phyloP scores from a whole-genome alignment of 23 red algal genomes.

The Gracilaria gracilis region DNA sequence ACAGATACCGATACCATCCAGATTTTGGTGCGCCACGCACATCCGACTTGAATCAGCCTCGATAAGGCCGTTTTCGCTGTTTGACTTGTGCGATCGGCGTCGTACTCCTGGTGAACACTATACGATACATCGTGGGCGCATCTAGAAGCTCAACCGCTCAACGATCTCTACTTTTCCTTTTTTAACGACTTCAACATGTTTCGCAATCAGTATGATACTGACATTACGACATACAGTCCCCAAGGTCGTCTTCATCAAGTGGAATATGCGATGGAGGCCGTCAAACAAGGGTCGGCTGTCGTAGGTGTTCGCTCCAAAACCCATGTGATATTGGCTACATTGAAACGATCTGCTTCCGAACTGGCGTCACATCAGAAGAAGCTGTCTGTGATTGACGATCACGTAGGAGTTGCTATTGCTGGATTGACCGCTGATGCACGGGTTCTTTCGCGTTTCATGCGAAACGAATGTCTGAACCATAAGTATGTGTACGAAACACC shows the following conservation, averaged over 20 bases:
- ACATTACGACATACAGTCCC: conserved; percentile 96
- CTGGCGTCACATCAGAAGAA: conserved; percentile 96
- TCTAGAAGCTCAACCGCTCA: not conserved
- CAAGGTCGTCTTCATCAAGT: conserved; percentile 97
- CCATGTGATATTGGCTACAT: conserved; percentile 92
- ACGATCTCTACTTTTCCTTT: not conserved
- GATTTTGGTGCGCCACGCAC: not conserved
- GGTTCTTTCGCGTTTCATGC: conserved; percentile 90
- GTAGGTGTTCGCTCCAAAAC: conserved; percentile 91
- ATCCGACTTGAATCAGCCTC: not conserved
- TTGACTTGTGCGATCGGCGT: not conserved
- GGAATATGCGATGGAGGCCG: conserved; percentile 99
- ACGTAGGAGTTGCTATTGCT: conserved; percentile 95
- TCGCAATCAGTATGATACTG: conserved; percentile 99
- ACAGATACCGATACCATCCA: not conserved
- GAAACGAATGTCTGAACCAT: conserved; percentile 94
- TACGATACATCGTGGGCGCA: not conserved
- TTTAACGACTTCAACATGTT: conserved; percentile 79
- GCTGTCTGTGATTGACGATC: conserved; percentile 89
- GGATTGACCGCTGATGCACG: conserved; percentile 96
- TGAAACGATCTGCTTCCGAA: conserved; percentile 96
- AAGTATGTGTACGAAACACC: conserved; percentile 91
- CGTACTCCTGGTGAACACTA: not conserved
- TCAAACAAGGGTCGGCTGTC: conserved; percentile 97
- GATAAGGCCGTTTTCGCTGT: not conserved